Percentiles rank a stretch among this genome's conserved stretches.
These are phyloP conservation scores for Zygosaccharomyces bisporus DNA, from an alignment of 805 yeast genomes.

Conservation along the genomic window DNA sequence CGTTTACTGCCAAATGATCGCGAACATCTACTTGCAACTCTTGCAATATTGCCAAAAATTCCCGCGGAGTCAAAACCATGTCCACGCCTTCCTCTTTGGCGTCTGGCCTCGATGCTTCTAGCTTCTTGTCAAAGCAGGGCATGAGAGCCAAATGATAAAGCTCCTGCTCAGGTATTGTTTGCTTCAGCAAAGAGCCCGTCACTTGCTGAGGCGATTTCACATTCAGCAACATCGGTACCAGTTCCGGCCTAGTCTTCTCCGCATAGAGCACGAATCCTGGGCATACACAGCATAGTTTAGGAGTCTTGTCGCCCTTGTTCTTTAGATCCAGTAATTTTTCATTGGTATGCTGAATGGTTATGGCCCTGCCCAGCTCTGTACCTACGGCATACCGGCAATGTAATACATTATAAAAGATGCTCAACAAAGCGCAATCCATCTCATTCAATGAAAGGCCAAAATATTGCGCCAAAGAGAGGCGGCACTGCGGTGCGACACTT, in stretches of 20 bases:
- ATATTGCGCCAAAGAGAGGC: constrained; percentile 78
- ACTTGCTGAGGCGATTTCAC: constrained; percentile 92
- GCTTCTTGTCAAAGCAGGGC: constrained; percentile 97
- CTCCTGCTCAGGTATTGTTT: constrained; percentile 40
- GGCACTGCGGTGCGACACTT: constrained; percentile 79
- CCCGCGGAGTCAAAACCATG: constrained; percentile 90
- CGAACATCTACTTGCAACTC: constrained; percentile 45
- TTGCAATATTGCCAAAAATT: constrained; percentile 66
- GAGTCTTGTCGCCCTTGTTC: constrained; percentile 29
- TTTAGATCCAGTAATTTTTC: constrained; percentile 36
- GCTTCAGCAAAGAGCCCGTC: constrained; percentile 74
- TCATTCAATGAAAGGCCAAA: constrained; percentile 47
- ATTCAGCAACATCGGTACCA: constrained; percentile 64
- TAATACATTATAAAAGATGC: constrained; percentile 50
- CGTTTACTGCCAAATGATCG: constrained; percentile 12
- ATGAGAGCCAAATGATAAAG: constrained; percentile 81
- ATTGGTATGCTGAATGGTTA: constrained; percentile 52
- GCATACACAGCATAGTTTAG: constrained; percentile 69
- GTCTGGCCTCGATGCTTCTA: constrained; percentile 89
- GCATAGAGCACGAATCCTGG: constrained; percentile 98
- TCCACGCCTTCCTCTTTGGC: constrained; percentile 68
- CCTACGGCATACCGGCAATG: constrained; percentile 79
- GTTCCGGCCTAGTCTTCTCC: constrained; percentile 89
- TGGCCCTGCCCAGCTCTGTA: constrained; percentile 71
- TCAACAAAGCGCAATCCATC: constrained; percentile 58